Conservation (phyloP, 106 monocot species). For the Phalaenopsis aphrodite region DNA sequence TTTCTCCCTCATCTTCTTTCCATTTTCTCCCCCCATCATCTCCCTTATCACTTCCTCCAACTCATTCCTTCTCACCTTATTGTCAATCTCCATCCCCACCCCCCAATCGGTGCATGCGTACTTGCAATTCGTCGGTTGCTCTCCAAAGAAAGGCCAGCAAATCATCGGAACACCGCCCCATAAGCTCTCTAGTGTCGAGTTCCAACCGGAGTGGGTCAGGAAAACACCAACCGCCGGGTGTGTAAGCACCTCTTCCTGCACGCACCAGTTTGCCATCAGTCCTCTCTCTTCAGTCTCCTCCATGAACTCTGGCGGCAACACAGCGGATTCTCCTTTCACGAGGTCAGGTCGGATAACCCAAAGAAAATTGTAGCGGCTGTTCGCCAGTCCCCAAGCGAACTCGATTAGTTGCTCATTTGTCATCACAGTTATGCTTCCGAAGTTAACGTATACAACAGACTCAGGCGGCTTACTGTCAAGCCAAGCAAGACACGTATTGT, state of each 20-base stretch:
- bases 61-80: slow-evolving; percentile 10
- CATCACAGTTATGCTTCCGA: slow-evolving; percentile 14
- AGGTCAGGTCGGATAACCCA: slow-evolving; percentile 13
- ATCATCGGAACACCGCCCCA: slow-evolving; percentile 21
- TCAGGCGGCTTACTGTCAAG: slow-evolving; percentile 14
- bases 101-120: slow-evolving; percentile 11
- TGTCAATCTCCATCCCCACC: slow-evolving; percentile 15
- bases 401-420: slow-evolving; percentile 8
- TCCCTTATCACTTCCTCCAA: slow-evolving; percentile 14
- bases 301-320: slow-evolving; percentile 9
- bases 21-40: slow-evolving; percentile 12
- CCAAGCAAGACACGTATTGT: slow-evolving; percentile 30
- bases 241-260: slow-evolving; percentile 10
- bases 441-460: slow-evolving; percentile 19
- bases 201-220: slow-evolving; percentile 74
- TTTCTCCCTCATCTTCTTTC: slow-evolving; percentile 12
- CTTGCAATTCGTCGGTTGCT: slow-evolving; percentile 25
- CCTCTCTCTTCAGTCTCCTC: not conserved
- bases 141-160: slow-evolving; percentile 31
- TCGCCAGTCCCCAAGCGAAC: slow-evolving; percentile 18
- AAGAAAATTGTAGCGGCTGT: slow-evolving; percentile 7
- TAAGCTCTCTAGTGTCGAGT: slow-evolving; percentile 49
- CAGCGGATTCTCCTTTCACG: slow-evolving; percentile 12
- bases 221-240: slow-evolving; percentile 23
- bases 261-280: slow-evolving; percentile 11